Evolutionary conservation across 2,329 filamentous ascomycete species (phyloP).

Genomic region (Cadophora malorum): DNA sequence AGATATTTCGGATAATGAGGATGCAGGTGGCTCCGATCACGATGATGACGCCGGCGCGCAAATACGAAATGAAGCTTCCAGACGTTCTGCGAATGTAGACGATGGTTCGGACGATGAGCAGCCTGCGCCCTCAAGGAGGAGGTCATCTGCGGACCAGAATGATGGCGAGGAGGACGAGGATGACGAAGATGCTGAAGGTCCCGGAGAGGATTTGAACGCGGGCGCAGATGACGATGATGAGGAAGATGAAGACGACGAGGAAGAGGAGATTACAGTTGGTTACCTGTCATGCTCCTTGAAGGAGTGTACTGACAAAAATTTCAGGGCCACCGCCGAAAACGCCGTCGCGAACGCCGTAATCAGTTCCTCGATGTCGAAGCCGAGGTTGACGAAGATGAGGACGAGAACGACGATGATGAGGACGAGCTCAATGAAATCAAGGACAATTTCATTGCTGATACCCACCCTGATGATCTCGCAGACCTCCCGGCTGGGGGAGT

Average conservation of each 20-base stretch:
- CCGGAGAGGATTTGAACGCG: conserved; percentile 46
- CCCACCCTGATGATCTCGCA: conserved; percentile 87
- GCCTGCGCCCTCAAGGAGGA: conserved; percentile 44
- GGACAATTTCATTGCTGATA: conserved; percentile 86
- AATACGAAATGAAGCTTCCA: conserved; percentile 40
- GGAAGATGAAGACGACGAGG: conserved; percentile 67
- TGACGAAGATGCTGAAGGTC: conserved; percentile 53
- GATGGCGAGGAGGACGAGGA: conserved; percentile 50
- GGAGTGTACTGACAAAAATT: conserved; percentile 11
- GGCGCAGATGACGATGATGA: conserved; percentile 48
- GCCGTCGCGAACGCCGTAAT: conserved; percentile 74
- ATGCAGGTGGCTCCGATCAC: conserved; percentile 45
- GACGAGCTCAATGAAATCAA: conserved; percentile 81
- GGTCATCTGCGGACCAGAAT: conserved; percentile 46
- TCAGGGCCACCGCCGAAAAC: conserved; percentile 78
- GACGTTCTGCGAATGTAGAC: conserved; percentile 49
- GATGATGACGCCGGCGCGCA: conserved; percentile 40
- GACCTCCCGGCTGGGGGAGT: conserved; percentile 76
- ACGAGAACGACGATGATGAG: conserved; percentile 86
- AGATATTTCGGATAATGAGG: conserved; percentile 75
- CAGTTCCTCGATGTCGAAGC: conserved; percentile 98
- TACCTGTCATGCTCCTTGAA: conserved; percentile 3
- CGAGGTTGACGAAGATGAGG: conserved; percentile 93
- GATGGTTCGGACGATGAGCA: conserved; percentile 55
- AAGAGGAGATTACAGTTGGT: conserved; percentile 64